Evolutionary conservation across 108 stramenopile genomes (phyloP).

Genomic region (Epipyxis sp.): DNA sequence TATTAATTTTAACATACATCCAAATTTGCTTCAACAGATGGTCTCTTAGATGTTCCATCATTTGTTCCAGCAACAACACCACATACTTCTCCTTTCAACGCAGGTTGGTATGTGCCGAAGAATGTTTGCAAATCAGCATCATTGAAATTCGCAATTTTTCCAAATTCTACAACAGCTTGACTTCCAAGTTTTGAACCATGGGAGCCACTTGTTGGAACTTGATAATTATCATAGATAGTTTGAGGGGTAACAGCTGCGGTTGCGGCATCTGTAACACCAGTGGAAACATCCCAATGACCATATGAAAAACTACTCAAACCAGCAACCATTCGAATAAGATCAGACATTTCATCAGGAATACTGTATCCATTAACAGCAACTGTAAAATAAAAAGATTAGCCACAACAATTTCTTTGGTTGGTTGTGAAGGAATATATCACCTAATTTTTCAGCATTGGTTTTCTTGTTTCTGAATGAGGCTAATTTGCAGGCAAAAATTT

Average conservation of each 20-base stretch:
- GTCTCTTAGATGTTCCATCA: background rate
- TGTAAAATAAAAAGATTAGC: background rate
- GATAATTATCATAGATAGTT: conserved; percentile 12
- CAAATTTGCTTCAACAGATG: conserved; percentile 23
- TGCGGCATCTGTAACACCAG: background rate
- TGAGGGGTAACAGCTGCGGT: background rate
- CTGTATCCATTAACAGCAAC: background rate
- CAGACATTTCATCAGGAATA: background rate
- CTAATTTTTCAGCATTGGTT: background rate
- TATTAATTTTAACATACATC: too few relatives aligned
- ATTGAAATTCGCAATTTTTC: conserved; percentile 13
- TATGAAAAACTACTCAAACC: background rate
- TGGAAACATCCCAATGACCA: background rate
- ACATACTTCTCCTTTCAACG: background rate
- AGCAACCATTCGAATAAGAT: conserved; percentile 4
- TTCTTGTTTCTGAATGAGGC: background rate
- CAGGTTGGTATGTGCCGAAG: background rate
- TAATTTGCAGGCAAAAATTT: background rate
- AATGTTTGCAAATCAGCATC: background rate
- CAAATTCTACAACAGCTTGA: conserved; percentile 15
- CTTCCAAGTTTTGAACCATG: conserved; percentile 6
- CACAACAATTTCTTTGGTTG: background rate
- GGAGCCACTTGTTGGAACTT: background rate
- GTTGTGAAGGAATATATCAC: background rate
- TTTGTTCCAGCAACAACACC: conserved; percentile 15